Evolutionary conservation across 768 basidiomycete species (phyloP), one percentile per base, ranked within the genome.

Genomic region (Gymnopilus dilepis): DNA sequence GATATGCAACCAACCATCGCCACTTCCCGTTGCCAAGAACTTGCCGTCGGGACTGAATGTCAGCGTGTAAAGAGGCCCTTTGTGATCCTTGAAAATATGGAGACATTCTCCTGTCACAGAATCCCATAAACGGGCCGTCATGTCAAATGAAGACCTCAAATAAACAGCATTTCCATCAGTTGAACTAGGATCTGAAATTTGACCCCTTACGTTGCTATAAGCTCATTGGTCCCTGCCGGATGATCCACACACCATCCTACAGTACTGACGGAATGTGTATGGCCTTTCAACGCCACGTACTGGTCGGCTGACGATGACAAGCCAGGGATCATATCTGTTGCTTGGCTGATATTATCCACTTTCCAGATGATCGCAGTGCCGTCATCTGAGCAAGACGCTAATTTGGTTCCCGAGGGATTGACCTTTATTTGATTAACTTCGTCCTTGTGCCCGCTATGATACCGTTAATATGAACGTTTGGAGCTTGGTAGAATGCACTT

Each of bases 311-410:
- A 70, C 31, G 73, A 69, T 34, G 82, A 63, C 5, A 50, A 28
- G 47, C 80, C 83, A 7, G 80, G 82, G 57, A 82, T 80, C 52
- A 70, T 67, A 31, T 83, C 80, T 24, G 67, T 63, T 8, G 75
- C 67, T 38, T 69, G 64, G 9, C 74, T 71, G 21, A 85, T 65
- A 52, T 80, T 79, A 55, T 84, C 84, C 51, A 91, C 75, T 56
- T 84, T 81, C 92, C 92, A 95, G 66, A 94, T 82, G 37, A 89
- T 86, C 19, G 90, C 88, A 0, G 91, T 92, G 64, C 78, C 77
- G 64, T 95, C 93, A 68, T 95, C 93, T 0, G 93, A 92, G 71
- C 91, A 92, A 5, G 91, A 90, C 12, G 91, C 91, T 43, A 95
- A 70, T 41, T 84, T 82, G 30, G 88, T 91, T 37, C 83, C 77